Evolutionary conservation across 2,329 filamentous ascomycete genomes (phyloP), one percentile per base, ranked within the genome.

Genomic region (Colletotrichum tropicale): DNA sequence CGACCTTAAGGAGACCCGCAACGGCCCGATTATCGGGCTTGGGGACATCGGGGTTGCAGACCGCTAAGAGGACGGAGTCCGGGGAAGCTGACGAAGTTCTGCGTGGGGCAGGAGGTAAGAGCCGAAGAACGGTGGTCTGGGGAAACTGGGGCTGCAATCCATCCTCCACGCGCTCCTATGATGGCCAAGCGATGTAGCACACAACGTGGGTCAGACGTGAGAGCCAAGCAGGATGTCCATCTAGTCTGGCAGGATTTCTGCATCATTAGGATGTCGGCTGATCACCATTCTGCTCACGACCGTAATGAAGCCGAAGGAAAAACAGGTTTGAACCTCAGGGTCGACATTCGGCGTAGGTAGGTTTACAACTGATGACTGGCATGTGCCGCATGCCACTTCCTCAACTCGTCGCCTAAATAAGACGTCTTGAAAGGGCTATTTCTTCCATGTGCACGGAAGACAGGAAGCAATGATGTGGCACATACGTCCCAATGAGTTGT

Each of bases 401-500:
- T 48, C 18, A 48, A n/a, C 38, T 12, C 10, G 18, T 48, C 18
- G 18, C 18, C 18, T 12, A 1, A 21, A 3, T 48, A n/a, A 12
- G 0, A 21, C 9, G 18, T n/a, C 9, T n/a, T 48, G 1, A 48
- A 43, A 43, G 16, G 16, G 38, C 0, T 48, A 0, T 48, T 48
- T 21, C 43, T 48, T 8, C 9, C 9, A 48, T n/a, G 5, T 48
- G 43, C 43, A 48, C 9, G 9, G 18, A 21, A n/a, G 18, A 21
- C 9, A 13, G 18, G 18, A 2, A 48, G 8, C 18, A n/a, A n/a
- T 43, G 38, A 1, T 18, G 16, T 43, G 18, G 18, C 18, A 43
- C 3, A 0, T 43, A 3, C 38, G 38, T 43, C 0, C 0, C 0
- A 43, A 8, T 0, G 38, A n/a, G 0, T 6, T 0, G 38, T 43